Percentiles rank a stretch among this genome's conserved stretches.
Conservation (phyloP, 306 rosid genomes). For the Castanea sativa region DNA sequence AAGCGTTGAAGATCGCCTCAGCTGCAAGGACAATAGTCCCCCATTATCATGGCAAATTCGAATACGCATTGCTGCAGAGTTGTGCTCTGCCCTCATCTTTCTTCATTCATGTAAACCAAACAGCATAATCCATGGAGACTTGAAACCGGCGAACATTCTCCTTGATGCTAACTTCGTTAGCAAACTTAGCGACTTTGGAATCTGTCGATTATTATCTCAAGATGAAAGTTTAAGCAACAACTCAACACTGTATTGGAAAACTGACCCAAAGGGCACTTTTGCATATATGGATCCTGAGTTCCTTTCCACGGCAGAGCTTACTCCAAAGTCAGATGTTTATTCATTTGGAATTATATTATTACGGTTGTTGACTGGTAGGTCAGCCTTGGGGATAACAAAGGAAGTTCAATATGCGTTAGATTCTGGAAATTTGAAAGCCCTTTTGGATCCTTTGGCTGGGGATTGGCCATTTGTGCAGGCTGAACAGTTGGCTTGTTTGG, state of each 20-base stretch:
- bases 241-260: slow-evolving; percentile 35
- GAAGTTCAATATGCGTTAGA: slow-evolving; percentile 42
- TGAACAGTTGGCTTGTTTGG: slow-evolving; percentile 48
- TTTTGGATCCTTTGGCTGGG: slow-evolving; percentile 56
- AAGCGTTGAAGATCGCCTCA: slow-evolving; percentile 55
- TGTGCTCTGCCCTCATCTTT: slow-evolving; percentile 53
- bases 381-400: slow-evolving; percentile 43
- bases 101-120: slow-evolving; percentile 55
- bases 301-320: slow-evolving; percentile 48
- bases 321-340: slow-evolving; percentile 53
- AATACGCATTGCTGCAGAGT: slow-evolving; percentile 46
- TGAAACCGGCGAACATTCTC: slow-evolving; percentile 50
- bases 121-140: slow-evolving; percentile 48
- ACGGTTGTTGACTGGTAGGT: slow-evolving; percentile 41
- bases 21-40: slow-evolving; percentile 43
- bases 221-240: slow-evolving; percentile 26
- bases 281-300: slow-evolving; percentile 55
- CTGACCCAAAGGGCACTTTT: slow-evolving; percentile 48
- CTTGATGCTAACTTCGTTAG: slow-evolving; percentile 46
- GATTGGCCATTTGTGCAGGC: slow-evolving; percentile 63
- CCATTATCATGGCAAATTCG: slow-evolving; percentile 59
- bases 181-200: slow-evolving; percentile 61
- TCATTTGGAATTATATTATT: slow-evolving; percentile 54
- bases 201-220: slow-evolving; percentile 34
- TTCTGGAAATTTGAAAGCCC: slow-evolving; percentile 34